Evolutionary conservation across 2,329 filamentous ascomycete genomes (phyloP).

Genomic region (Aulographum hederae): DNA sequence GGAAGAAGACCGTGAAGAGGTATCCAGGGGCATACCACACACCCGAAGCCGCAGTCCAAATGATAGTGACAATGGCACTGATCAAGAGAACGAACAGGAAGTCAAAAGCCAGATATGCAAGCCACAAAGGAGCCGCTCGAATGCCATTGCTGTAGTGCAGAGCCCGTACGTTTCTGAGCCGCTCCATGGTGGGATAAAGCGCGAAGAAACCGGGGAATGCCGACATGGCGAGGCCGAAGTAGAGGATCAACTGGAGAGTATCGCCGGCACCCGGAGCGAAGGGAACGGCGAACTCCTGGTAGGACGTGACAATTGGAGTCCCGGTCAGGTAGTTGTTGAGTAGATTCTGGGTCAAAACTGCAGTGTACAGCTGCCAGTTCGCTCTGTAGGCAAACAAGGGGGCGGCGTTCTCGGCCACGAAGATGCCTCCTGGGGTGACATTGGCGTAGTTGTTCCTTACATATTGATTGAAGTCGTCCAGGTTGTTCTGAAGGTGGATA

Average conservation of each 20-base stretch:
- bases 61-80: constrained; percentile 36
- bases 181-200: constrained; percentile 74
- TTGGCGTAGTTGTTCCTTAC: constrained; percentile 45
- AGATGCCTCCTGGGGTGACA: constrained; percentile 64
- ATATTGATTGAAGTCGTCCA: constrained; percentile 49
- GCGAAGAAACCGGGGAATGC: constrained; percentile 76
- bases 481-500: constrained; percentile 39
- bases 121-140: constrained; percentile 63
- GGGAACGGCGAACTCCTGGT: constrained; percentile 57
- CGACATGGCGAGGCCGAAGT: constrained; percentile 61
- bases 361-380: constrained; percentile 39
- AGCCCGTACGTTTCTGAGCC: constrained; percentile 59
- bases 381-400: constrained; percentile 57
- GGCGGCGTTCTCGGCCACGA: constrained; percentile 40
- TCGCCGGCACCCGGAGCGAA: constrained; percentile 52
- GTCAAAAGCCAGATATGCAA: constrained; percentile 68
- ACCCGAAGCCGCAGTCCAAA: constrained; percentile 44
- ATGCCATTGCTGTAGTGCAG: constrained; percentile 89
- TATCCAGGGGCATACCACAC: constrained; percentile 69
- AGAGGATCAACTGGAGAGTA: constrained; percentile 60
- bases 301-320: constrained; percentile 51
- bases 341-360: constrained; percentile 79
- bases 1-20: constrained; percentile 60
- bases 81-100: constrained; percentile 53
- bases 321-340: constrained; percentile 60